Evolutionary conservation across 1,284 basidiomycete species (phyloP), one percentile per base, ranked within the genome.

Genomic region (Puccinia novopanici): DNA sequence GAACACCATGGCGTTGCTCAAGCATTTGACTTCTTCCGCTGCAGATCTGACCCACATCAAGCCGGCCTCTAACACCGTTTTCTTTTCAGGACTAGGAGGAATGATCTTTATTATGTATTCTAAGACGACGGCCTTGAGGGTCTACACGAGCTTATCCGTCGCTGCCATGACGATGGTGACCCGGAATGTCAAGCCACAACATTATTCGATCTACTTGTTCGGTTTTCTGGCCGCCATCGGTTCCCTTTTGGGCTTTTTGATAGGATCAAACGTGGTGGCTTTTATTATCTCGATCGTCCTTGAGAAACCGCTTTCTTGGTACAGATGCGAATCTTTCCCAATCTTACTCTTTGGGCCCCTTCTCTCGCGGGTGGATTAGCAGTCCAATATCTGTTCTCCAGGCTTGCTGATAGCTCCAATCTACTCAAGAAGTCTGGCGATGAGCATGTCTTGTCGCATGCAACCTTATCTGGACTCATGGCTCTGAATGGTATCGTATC

Each of bases 1-100:
- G 82, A 98, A 98, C 84, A 89, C 91, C 0, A 89, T 97, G 22
- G 93, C 93, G 0, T 90, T 98, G 42, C 87, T 98, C 48, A 89
- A 89, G 55, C 89, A 94, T 84, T 89, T 99, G n/a, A 85, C 84
- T 0, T 90, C 91, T 0, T 83, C 88, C 0, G 87, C 87, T 3
- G 93, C 92, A 0, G 89, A 91, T 0, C 86, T 94, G 3, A 89
- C 91, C 0, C 87, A 87, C 0, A 87, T 93, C 17, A 89, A 81
- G 89, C 89, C 15, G 89, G 90, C 91, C 0, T 80, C 78, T n/a
- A 37, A 4, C 30, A 73, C 70, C 59, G 85, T 95, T 65, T 98
- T 92, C 87, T 92, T 92, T 85, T 90, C 91, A 89, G 89, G 17
- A 0, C 87, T 92, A 68, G 87, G 93, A 27, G 91, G 92, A 17